Base-by-base conservation (phyloP, 306 rosid species). In the Gleditsia sinensis region DNA sequence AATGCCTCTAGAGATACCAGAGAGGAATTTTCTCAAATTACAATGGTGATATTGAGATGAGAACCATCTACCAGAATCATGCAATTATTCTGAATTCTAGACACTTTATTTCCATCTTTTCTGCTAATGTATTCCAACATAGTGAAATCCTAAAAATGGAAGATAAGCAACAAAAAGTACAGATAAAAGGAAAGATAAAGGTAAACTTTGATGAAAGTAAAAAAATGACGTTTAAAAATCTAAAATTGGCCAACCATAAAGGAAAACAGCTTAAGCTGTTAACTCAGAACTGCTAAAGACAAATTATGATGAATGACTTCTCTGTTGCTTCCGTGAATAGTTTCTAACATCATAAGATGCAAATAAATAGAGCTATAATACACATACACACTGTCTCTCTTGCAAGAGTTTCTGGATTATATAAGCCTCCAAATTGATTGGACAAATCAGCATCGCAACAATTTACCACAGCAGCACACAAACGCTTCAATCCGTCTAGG, bases 341-440 rank as follows among this genome's bases (percentile, higher is more conserved):
- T 28, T 20, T 39, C 42, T 24, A 60, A 60, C n/a, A 17, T 28
- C 40, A 78, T 63, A 54, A 43, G 66, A 25, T 65, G 24, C 23
- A 34, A 77, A 50, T 62, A 75, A 59, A 30, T 45, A 56, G 49
- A 69, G 72, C 17, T 54, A 70, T 69, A 71, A 54, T 27, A 80
- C 53, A 73, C 88, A 69, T 89, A 92, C 97, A 92, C 10, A 83
- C 83, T 53, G 97, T 89, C 86, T 84, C 82, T 74, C 89, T 87
- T 20, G 97, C 90, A 62, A 89, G 80, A 75, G 69, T 83, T 77
- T 84, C 85, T 54, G 96, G 97, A 80, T 92, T 80, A 80, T 71
- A 69, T 34, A 89, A 83, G 63, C 90, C 88, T 32, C 33, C 60
- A 28, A 84, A 72, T 69, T 69, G 81, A 65, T 43, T 81, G 25